Evolutionary conservation across 1,139 yeast species (phyloP).

Genomic region (Scheffersomyces lignicola): DNA sequence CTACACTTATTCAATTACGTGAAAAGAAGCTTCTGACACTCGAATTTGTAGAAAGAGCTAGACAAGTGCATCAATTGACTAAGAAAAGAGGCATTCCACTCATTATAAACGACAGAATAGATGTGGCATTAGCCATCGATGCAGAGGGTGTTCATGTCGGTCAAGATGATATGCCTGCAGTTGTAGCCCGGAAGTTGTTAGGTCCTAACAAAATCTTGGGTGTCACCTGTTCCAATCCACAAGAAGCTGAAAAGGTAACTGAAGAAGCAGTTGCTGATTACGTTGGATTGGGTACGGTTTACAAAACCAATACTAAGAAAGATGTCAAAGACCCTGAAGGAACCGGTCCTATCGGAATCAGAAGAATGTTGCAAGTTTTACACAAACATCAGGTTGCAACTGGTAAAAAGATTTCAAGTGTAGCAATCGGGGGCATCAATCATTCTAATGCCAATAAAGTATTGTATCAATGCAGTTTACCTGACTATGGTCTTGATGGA

Average conservation of each 20-base stretch:
- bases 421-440: conserved; percentile 87
- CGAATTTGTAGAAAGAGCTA: conserved; percentile 65
- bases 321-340: conserved; percentile 44
- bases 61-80: conserved; percentile 61
- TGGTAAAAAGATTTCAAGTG: conserved; percentile 48
- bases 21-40: conserved; percentile 75
- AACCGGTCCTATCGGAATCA: conserved; percentile 68
- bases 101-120: conserved; percentile 84
- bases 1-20: conserved; percentile 78
- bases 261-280: conserved; percentile 65
- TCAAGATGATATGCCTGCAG: conserved; percentile 82
- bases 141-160: conserved; percentile 96
- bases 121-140: conserved; percentile 84
- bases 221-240: conserved; percentile 63
- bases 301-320: conserved; percentile 70
- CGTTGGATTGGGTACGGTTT: conserved; percentile 85
- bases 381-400: conserved; percentile 24
- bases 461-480: conserved; percentile 47
- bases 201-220: conserved; percentile 82
- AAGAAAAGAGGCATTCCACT: conserved; percentile 63
- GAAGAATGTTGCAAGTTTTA: conserved; percentile 52
- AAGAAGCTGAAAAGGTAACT: conserved; percentile 61
- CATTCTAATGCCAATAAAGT: conserved; percentile 61
- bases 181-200: conserved; percentile 56
- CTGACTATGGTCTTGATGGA: conserved; percentile 63